phyloP scores from a whole-genome alignment of 805 yeast genomes.

The Suhomyces faveliae region DNA sequence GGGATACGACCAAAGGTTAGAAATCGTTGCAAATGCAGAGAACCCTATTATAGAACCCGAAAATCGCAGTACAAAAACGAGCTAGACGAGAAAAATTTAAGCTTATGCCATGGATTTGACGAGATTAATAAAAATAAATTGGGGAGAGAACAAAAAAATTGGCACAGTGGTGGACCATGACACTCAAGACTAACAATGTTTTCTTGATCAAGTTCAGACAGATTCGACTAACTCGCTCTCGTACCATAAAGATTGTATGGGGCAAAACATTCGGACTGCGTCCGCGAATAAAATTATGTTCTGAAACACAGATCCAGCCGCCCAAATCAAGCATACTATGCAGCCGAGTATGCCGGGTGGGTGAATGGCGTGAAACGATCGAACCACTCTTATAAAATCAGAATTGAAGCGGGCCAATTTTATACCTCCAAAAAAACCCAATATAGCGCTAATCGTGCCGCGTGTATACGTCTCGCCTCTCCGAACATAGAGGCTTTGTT shows the following conservation, averaged over 20 bases:
- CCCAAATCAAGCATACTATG: background rate
- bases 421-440: background rate
- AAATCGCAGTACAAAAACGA: background rate
- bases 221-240: background rate
- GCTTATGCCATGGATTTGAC: background rate
- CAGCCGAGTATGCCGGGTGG: background rate
- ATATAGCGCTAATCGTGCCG: background rate
- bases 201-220: background rate
- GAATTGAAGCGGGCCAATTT: background rate
- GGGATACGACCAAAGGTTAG: too few relatives aligned
- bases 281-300: too few relatives aligned
- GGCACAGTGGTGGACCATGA: background rate
- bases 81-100: slow-evolving; percentile 3
- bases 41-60: background rate
- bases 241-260: too few relatives aligned
- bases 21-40: background rate
- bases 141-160: background rate
- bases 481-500: background rate
- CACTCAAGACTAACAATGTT: background rate
- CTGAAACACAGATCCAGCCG: too few relatives aligned
- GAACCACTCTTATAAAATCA: background rate
- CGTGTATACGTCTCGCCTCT: background rate
- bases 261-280: too few relatives aligned
- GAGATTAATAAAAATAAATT: background rate
- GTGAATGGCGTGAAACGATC: background rate